Conservation (phyloP, 2,329 filamentous ascomycete genomes). For the Fusarium nygamai region DNA sequence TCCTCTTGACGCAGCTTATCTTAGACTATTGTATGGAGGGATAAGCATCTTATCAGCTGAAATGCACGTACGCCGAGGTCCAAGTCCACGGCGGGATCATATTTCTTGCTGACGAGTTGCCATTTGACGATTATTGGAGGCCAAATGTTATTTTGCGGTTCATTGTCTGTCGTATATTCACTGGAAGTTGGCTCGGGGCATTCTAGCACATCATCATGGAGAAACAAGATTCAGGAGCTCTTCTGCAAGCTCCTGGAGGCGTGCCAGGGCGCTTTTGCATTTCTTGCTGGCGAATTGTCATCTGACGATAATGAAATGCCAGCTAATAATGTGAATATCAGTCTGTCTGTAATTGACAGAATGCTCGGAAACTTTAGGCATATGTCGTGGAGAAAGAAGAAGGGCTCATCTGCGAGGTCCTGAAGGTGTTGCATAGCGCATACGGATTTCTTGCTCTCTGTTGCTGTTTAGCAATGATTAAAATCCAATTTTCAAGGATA, state of each 20-base stretch:
- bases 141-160: rapidly evolving
- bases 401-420: background rate
- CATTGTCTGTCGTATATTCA: rapidly evolving
- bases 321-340: too few relatives aligned
- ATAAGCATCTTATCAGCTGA: background rate
- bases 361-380: too few relatives aligned
- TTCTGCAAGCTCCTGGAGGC: rapidly evolving
- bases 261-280: too few relatives aligned
- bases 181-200: rapidly evolving
- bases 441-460: background rate
- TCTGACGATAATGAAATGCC: too few relatives aligned
- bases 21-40: background rate
- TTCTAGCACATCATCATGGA: background rate
- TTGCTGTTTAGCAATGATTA: rapidly evolving
- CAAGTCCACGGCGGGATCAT: rapidly evolving
- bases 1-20: rapidly evolving
- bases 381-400: background rate
- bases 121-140: rapidly evolving
- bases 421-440: rapidly evolving
- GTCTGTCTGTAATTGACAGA: too few relatives aligned
- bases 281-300: too few relatives aligned
- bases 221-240: background rate
- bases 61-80: background rate
- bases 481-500: rapidly evolving
- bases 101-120: background rate